Conservation (phyloP, 352 stramenopile species). For the Blastocystis hominis region DNA sequence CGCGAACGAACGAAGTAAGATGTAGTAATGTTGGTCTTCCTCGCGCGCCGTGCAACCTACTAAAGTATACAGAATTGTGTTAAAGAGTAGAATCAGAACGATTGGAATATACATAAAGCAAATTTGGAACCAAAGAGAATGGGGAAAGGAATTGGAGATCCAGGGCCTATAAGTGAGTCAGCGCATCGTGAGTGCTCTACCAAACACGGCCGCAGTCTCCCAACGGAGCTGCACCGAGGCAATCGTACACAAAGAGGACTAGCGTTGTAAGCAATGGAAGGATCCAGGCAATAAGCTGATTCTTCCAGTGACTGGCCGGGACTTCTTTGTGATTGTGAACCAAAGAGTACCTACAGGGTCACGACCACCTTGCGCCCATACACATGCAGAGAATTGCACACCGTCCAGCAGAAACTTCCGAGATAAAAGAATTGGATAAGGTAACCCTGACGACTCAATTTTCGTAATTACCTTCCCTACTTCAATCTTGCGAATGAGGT, state of each 20-base stretch:
- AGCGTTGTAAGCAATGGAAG: background rate
- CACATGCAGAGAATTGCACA: constrained; percentile 12
- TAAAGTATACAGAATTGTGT: background rate
- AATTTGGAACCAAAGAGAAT: background rate
- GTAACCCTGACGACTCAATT: background rate
- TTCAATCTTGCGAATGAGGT: background rate
- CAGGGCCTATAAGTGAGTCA: background rate
- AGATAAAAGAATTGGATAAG: constrained; percentile 39
- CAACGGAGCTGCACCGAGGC: background rate
- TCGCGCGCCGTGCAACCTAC: background rate
- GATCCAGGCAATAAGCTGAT: constrained; percentile 2
- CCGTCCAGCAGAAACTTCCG: background rate
- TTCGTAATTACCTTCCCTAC: background rate
- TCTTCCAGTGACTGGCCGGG: background rate
- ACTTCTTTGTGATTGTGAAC: background rate
- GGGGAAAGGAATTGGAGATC: background rate
- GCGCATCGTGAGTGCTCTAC: background rate
- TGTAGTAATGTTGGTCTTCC: background rate
- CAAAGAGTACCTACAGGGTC: background rate
- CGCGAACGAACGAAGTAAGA: background rate
- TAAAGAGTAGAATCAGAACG: background rate
- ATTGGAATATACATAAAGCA: constrained; percentile 12
- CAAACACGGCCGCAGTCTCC: constrained; percentile 28
- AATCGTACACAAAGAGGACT: background rate
- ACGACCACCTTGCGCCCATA: background rate